phyloP scores from a whole-genome alignment of 140 eudicot species.

The Erigeron philadelphicus region DNA sequence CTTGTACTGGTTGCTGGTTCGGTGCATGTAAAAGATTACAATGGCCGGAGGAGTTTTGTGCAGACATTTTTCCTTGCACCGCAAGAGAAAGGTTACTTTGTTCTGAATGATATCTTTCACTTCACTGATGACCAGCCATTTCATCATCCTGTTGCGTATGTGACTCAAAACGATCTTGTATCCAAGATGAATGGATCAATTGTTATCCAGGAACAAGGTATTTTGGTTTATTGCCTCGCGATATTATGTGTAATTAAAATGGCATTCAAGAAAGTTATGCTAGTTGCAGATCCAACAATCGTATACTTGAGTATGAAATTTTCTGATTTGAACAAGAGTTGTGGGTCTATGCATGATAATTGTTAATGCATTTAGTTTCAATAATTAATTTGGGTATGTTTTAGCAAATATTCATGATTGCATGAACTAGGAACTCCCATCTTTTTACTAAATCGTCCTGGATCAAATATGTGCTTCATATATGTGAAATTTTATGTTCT shows the following conservation, averaged over 20 bases:
- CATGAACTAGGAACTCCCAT: conserved; percentile 5
- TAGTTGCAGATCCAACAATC: neutral
- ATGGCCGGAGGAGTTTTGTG: conserved; percentile 64
- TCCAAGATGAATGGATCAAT: conserved; percentile 48
- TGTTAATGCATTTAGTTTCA: neutral
- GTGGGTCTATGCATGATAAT: neutral
- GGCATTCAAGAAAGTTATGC: neutral
- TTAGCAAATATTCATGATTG: neutral
- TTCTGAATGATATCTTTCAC: conserved; percentile 81
- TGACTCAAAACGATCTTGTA: conserved; percentile 58
- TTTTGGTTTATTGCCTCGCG: conserved; percentile 6
- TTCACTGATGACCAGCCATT: conserved; percentile 67
- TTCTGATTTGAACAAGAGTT: neutral
- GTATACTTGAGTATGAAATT: neutral
- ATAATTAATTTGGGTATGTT: neutral
- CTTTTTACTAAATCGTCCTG: neutral
- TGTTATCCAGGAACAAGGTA: conserved; percentile 61
- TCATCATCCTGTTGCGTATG: conserved; percentile 59
- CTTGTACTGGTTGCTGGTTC: conserved; percentile 85
- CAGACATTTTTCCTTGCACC: conserved; percentile 96
- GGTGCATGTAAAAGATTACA: conserved; percentile 51
- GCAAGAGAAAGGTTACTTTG: conserved; percentile 83
- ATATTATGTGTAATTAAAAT: neutral
- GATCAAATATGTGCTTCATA: neutral
- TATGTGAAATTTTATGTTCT: neutral